Percentiles rank a stretch among this genome's conserved stretches.
phyloP scores from a whole-genome alignment of 352 stramenopile species.

The Phytophthora colocasiae region DNA sequence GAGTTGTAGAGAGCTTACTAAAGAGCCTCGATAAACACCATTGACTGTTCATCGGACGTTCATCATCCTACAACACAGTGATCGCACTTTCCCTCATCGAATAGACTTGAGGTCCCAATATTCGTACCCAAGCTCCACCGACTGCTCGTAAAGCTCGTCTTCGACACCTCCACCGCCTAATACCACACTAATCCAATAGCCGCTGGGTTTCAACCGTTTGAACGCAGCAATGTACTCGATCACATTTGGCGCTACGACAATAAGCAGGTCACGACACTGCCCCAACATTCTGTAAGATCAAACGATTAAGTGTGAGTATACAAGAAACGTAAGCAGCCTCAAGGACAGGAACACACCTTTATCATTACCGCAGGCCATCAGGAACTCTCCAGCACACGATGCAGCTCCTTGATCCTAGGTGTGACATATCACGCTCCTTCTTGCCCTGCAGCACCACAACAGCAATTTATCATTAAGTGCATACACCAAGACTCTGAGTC shows the following conservation, averaged over 20 bases:
- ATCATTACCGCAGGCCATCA: conserved; percentile 94
- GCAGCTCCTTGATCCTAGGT: conserved; percentile 92
- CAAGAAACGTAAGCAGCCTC: neutral
- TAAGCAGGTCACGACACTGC: conserved; percentile 98
- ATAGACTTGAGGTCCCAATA: too few species aligned
- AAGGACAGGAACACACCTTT: conserved; percentile 47
- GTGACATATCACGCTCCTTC: conserved; percentile 92
- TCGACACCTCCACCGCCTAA: conserved; percentile 62
- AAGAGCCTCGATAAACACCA: too few species aligned
- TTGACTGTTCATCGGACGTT: too few species aligned
- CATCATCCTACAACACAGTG: too few species aligned
- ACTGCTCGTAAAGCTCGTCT: conserved; percentile 91
- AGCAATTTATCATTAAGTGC: conserved; percentile 5
- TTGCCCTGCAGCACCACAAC: conserved; percentile 72
- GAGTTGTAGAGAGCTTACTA: too few species aligned
- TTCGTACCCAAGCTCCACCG: conserved; percentile 95
- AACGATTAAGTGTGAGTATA: conserved; percentile 3
- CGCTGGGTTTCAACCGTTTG: conserved; percentile 94
- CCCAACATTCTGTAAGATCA: conserved; percentile 89
- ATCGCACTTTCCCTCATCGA: too few species aligned
- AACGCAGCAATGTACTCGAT: conserved; percentile 97
- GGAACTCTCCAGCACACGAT: conserved; percentile 96
- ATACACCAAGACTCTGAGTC: conserved; percentile 55
- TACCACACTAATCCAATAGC: conserved; percentile 98
- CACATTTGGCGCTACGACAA: conserved; percentile 97